Evolutionary conservation across 129 eudicot genomes (phyloP), one percentile per base, ranked within the genome.

Genomic region (Artemisia annua): DNA sequence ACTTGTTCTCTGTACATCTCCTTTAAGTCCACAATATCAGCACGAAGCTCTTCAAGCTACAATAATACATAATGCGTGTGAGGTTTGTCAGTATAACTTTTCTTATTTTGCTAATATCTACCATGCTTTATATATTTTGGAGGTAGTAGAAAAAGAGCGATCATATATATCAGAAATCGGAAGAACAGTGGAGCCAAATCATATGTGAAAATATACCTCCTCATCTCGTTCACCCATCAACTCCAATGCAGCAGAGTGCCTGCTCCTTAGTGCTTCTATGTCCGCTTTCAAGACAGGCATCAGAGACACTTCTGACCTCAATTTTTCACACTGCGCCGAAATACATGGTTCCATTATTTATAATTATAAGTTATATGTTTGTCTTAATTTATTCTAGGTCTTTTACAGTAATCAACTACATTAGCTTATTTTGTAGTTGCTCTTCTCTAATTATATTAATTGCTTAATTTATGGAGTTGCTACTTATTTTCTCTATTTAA

Each of bases 161-260:
- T 14, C 16, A 51, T 3, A 15, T 16, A 15, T 12, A 14, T 12
- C 18, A 14, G 56, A 51, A 51, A 10, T 14, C 56, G 17, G 17
- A 51, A 51, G 56, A 52, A 52, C n/a, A 52, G 57, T 52, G 32
- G 48, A 61, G 13, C 66, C 30, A 24, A 43, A 15, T 61, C 66
- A 61, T 9, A 26, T 35, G 19, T 53, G 15, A 72, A 12, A 55
- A 48, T 17, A 64, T n/a, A 92, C 98, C 98, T 92, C 98, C 66
- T 92, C 98, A 71, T 92, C 98, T 49, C 96, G 87, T 86, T 92
- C 98, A 46, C 98, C 98, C 98, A 92, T 92, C 78, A 92, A 84
- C 85, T 92, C 98, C 48, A 92, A 77, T 32, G 98, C 98, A 44
- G 98, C 96, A 55, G 96, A 77, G 76, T 92, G 98, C 80, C 98